Conservation (phyloP, 1,139 yeast genomes). For the Yamadazyma taylorii region DNA sequence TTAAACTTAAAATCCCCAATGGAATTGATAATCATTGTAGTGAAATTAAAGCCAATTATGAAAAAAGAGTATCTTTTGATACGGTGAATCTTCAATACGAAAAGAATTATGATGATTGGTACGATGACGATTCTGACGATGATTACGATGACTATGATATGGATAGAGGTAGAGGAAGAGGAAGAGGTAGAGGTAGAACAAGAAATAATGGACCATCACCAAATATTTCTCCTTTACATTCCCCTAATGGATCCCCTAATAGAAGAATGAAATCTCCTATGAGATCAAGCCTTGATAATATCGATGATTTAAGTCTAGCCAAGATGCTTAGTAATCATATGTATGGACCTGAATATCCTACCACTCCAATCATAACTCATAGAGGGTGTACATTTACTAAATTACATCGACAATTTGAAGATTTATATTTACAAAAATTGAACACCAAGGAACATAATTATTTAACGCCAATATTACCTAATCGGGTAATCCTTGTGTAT, state of each 20-base stretch:
- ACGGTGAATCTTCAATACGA: slow-evolving; percentile 22
- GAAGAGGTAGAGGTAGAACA: slow-evolving; percentile 18
- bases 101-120: slow-evolving; percentile 5
- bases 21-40: slow-evolving; percentile 9
- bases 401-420: slow-evolving; percentile 44
- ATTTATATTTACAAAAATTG: slow-evolving; percentile 33
- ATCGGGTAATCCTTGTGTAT: slow-evolving; percentile 60
- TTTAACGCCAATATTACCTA: slow-evolving; percentile 43
- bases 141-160: slow-evolving; percentile 11
- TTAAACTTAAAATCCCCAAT: slow-evolving; percentile 20
- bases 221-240: slow-evolving; percentile 18
- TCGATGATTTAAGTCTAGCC: slow-evolving; percentile 7
- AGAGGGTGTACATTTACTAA: slow-evolving; percentile 52
- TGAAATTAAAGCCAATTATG: slow-evolving; percentile 13
- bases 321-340: slow-evolving; percentile 6
- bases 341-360: slow-evolving; percentile 37
- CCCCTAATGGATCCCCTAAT: slow-evolving; percentile 18
- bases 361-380: slow-evolving; percentile 51
- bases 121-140: slow-evolving; percentile 12
- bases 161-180: slow-evolving; percentile 17
- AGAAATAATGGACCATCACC: slow-evolving; percentile 17
- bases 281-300: slow-evolving; percentile 6
- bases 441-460: slow-evolving; percentile 21
- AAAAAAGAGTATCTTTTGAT: slow-evolving; percentile 25
- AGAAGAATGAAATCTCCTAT: slow-evolving; percentile 10